A percentile compares a stretch with the other conserved stretches of the same genome.
Conservation (phyloP, 2,329 filamentous ascomycete species). For the Colletotrichum acutatum region DNA sequence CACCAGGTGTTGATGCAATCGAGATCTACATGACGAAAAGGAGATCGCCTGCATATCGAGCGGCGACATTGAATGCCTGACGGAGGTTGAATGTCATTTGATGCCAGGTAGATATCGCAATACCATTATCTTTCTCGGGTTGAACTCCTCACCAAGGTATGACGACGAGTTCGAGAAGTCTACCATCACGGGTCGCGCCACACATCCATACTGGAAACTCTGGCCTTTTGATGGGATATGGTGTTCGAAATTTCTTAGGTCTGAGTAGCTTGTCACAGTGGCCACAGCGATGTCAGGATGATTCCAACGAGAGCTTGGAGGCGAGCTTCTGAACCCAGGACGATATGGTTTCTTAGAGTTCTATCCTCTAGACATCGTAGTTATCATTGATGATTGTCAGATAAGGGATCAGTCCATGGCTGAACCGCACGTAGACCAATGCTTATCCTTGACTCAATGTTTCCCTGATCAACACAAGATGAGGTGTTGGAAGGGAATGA, state of each 20-base stretch:
- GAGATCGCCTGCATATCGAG: not conserved
- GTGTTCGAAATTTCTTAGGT: no score
- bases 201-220: not conserved
- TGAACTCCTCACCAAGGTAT: not conserved
- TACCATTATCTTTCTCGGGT: not conserved
- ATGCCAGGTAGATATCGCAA: not conserved
- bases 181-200: not conserved
- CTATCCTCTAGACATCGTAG: not conserved
- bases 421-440: not conserved
- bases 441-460: not conserved
- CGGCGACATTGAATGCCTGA: not conserved
- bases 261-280: not conserved
- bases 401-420: not conserved
- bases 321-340: not conserved
- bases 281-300: not conserved
- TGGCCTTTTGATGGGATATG: no score
- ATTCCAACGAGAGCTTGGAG: not conserved
- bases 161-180: not conserved
- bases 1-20: slow-evolving; percentile 5
- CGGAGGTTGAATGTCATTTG: not conserved
- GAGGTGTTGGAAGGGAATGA: not conserved
- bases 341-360: not conserved
- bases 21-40: not conserved
- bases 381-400: not conserved
- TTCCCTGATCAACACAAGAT: not conserved